phyloP scores from a whole-genome alignment of 1,139 yeast genomes.

The Geotrichum europaeum region DNA sequence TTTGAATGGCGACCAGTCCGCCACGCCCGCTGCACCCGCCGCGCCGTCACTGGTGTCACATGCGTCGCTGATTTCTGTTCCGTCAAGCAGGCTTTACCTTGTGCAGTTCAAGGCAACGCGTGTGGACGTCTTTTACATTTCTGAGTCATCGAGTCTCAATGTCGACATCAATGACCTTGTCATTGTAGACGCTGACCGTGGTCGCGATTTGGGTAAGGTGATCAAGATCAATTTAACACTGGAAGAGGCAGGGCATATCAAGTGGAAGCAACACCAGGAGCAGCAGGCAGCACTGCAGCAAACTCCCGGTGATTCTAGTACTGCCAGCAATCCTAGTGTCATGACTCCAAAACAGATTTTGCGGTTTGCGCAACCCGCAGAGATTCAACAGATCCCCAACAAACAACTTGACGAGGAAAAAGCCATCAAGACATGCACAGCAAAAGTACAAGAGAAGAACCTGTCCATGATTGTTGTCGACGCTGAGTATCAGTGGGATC shows the following conservation, averaged over 20 bases:
- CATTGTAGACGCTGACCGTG: constrained; percentile 96
- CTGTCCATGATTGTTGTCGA: constrained; percentile 49
- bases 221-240: constrained; percentile 58
- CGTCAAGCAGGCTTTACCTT: constrained; percentile 45
- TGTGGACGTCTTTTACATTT: constrained; percentile 71
- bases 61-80: constrained; percentile 25
- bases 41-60: constrained; percentile 10
- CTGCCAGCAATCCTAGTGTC: constrained; percentile 6
- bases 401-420: constrained; percentile 67
- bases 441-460: constrained; percentile 49
- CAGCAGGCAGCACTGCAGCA: constrained; percentile 56
- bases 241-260: constrained; percentile 76
- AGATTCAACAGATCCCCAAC: constrained; percentile 51
- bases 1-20: not conserved
- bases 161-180: constrained; percentile 72
- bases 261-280: constrained; percentile 72
- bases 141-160: constrained; percentile 45
- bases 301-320: constrained; percentile 26
- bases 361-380: constrained; percentile 58
- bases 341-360: constrained; percentile 65
- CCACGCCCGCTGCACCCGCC: constrained; percentile 8
- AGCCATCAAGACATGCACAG: constrained; percentile 55
- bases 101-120: constrained; percentile 86
- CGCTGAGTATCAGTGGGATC: constrained; percentile 94
- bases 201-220: constrained; percentile 81